These are phyloP conservation scores for Polychaeton citri DNA, from an alignment of 2,329 filamentous ascomycete species.

Conservation along the genomic window DNA sequence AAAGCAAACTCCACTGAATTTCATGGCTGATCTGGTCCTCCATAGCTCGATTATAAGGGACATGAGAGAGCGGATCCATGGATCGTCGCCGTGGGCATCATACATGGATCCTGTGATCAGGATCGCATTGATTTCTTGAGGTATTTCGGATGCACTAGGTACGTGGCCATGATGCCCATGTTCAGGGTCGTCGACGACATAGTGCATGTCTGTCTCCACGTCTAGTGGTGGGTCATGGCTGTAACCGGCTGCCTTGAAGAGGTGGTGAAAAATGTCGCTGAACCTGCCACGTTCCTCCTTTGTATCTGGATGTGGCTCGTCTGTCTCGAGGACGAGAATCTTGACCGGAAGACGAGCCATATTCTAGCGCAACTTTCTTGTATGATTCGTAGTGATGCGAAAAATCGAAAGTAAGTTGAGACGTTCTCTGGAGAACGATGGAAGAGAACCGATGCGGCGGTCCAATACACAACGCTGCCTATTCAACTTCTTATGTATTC, in stretches of 20 bases:
- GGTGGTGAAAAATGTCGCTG: conserved; percentile 38
- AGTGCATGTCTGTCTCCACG: conserved; percentile 42
- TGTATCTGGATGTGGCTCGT: conserved; percentile 41
- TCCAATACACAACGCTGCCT: no score
- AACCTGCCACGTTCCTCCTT: conserved; percentile 38
- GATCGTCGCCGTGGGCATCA: conserved; percentile 33
- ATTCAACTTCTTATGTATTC: no score
- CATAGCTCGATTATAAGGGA: conserved; percentile 38
- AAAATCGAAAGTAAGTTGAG: no score
- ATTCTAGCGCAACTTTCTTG: no score
- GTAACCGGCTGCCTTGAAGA: conserved; percentile 39
- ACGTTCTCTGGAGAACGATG: no score
- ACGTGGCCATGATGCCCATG: conserved; percentile 23
- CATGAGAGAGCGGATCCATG: conserved; percentile 31
- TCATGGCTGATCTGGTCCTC: conserved; percentile 37
- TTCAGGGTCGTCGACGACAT: conserved; percentile 35
- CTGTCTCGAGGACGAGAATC: conserved; percentile 47
- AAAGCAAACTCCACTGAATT: conserved; percentile 36
- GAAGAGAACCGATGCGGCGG: no score
- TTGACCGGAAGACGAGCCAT: no score
- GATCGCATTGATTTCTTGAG: conserved; percentile 28
- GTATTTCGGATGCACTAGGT: conserved; percentile 36
- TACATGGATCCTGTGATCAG: conserved; percentile 35
- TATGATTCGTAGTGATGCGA: no score
- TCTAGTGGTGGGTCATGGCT: conserved; percentile 41